Conservation (phyloP, 163 green algal species). For the Scenedesmus sp. region DNA sequence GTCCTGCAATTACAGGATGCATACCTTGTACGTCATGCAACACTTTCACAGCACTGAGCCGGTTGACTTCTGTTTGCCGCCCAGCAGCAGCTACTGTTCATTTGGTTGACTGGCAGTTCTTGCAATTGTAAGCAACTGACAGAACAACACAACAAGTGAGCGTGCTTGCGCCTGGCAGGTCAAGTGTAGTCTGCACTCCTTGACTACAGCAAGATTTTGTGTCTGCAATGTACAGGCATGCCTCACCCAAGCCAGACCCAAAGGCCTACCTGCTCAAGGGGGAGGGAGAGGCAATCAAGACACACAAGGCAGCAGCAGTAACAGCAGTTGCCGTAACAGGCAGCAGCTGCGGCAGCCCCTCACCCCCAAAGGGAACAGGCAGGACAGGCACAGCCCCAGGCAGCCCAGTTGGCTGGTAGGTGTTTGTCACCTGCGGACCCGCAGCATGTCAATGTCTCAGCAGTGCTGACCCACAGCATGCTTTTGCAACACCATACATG, state of each 20-base stretch:
- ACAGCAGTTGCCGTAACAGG: not conserved
- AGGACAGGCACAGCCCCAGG: not conserved
- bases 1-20: not conserved
- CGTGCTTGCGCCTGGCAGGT: no score
- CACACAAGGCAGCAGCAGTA: conserved; percentile 25
- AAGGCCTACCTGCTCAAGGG: conserved; percentile 79
- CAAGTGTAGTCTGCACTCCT: no score
- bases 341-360: conserved; percentile 18
- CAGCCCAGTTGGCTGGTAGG: not conserved
- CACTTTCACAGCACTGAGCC: no score
- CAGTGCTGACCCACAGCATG: not conserved
- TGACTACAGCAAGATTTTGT: no score
- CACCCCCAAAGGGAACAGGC: conserved; percentile 38
- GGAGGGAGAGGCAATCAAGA: conserved; percentile 79
- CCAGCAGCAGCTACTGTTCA: not conserved
- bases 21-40: not conserved
- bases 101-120: not conserved
- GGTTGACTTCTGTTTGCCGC: no score
- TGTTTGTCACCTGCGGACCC: not conserved
- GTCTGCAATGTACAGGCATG: conserved; percentile 43
- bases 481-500: not conserved
- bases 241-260: conserved; percentile 73
- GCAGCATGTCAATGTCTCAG: not conserved
- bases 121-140: not conserved
- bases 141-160: not conserved